Percentiles rank a stretch among this genome's conserved stretches.
Conservation (phyloP, 208 protist species). For the Leishmania aethiopica region DNA sequence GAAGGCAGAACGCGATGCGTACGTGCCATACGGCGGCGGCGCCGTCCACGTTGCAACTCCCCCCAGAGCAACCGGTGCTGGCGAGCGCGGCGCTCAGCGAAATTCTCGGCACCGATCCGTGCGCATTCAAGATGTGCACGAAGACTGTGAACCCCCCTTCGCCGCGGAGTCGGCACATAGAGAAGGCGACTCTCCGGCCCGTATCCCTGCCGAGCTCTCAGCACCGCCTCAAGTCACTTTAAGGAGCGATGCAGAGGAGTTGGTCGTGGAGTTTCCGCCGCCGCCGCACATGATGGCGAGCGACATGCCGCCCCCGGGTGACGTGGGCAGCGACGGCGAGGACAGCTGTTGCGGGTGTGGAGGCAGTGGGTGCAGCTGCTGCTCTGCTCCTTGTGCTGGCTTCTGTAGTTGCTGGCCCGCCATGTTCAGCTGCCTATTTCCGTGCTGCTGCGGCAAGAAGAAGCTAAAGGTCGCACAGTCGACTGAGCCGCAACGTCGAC, state of each 20-base stretch:
- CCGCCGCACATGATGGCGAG: conserved; percentile 43
- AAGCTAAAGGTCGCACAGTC: neutral
- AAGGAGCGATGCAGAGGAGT: conserved; percentile 22
- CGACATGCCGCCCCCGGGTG: conserved; percentile 59
- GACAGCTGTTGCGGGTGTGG: conserved; percentile 31
- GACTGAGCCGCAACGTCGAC: conserved; percentile 5
- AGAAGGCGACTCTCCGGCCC: neutral
- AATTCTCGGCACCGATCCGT: conserved; percentile 11
- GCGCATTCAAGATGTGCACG: conserved; percentile 8
- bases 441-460: conserved; percentile 37
- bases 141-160: neutral
- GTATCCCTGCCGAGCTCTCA: neutral
- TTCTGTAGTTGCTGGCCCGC: conserved; percentile 26
- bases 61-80: neutral
- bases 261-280: conserved; percentile 66
- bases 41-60: neutral
- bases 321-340: conserved; percentile 27
- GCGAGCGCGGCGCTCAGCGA: neutral
- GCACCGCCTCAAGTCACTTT: conserved; percentile 19
- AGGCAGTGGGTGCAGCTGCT: conserved; percentile 12
- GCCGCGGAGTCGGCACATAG: neutral
- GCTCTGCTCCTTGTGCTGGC: neutral
- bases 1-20: conserved; percentile 2
- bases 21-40: conserved; percentile 22
- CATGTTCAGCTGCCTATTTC: conserved; percentile 38